Conservation (phyloP, 2,329 filamentous ascomycete species). For the Amauroascus niger region DNA sequence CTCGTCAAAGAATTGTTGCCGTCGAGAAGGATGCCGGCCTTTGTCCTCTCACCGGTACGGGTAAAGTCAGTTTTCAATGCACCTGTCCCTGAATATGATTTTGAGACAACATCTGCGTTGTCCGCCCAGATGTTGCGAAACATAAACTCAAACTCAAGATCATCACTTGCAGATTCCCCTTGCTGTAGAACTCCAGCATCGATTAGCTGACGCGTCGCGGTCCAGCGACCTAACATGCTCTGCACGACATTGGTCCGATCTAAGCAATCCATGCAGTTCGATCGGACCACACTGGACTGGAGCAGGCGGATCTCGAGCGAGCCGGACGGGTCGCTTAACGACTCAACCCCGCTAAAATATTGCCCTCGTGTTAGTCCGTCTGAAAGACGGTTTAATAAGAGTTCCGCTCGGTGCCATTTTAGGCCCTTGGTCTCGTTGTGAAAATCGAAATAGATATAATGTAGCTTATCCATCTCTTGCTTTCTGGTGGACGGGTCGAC, state of each 20-base stretch:
- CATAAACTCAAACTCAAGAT: slow-evolving; percentile 71
- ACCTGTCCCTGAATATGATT: slow-evolving; percentile 87
- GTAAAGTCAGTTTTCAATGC: slow-evolving; percentile 98
- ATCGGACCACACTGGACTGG: slow-evolving; percentile 85
- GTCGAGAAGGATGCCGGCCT: slow-evolving; percentile 74
- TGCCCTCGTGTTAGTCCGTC: slow-evolving; percentile 67
- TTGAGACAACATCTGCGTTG: slow-evolving; percentile 91
- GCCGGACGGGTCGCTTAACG: slow-evolving; percentile 60
- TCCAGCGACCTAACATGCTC: slow-evolving; percentile 87
- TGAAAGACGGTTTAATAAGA: slow-evolving; percentile 72
- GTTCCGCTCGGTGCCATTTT: slow-evolving; percentile 81
- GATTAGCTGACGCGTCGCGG: slow-evolving; percentile 76
- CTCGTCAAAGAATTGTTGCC: slow-evolving; percentile 77
- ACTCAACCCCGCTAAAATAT: slow-evolving; percentile 88
- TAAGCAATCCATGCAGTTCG: slow-evolving; percentile 98
- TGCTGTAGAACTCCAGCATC: slow-evolving; percentile 69
- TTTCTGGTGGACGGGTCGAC: slow-evolving; percentile 55
- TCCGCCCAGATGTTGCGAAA: slow-evolving; percentile 99
- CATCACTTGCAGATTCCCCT: slow-evolving; percentile 69
- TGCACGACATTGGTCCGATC: slow-evolving; percentile 97
- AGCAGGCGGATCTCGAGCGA: slow-evolving; percentile 68
- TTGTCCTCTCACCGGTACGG: slow-evolving; percentile 81
- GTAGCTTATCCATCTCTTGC: slow-evolving; percentile 68
- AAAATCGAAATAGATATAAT: slow-evolving; percentile 98
- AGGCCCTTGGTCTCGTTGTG: slow-evolving; percentile 95